These are phyloP conservation scores for Achlya hypogyna DNA, from an alignment of 352 stramenopile genomes.

Conservation along the genomic window DNA sequence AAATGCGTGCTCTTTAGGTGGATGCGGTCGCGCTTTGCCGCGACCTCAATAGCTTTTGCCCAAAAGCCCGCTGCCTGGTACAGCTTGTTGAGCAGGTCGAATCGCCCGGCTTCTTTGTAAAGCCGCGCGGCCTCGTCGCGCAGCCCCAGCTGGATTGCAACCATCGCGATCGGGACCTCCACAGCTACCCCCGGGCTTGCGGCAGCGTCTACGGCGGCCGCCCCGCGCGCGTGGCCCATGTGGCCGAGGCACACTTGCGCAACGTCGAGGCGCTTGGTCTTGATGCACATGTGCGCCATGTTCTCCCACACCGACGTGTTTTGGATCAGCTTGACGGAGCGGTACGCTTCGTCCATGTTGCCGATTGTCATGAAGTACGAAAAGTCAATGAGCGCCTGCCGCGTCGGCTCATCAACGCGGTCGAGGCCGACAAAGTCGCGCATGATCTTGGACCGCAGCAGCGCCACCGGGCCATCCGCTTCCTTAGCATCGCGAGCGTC, in stretches of 20 bases:
- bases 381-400: slow-evolving; percentile 89
- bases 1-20: slow-evolving; percentile 89
- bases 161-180: slow-evolving; percentile 82
- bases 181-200: slow-evolving; percentile 28
- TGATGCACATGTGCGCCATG: slow-evolving; percentile 95
- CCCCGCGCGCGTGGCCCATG: slow-evolving; percentile 88
- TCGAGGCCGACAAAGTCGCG: slow-evolving; percentile 89
- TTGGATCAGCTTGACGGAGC: slow-evolving; percentile 88
- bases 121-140: slow-evolving; percentile 86
- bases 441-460: slow-evolving; percentile 81
- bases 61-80: slow-evolving; percentile 88
- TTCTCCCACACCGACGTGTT: slow-evolving; percentile 92
- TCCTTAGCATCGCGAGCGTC: slow-evolving; percentile 24
- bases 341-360: slow-evolving; percentile 94
- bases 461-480: slow-evolving; percentile 25
- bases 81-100: slow-evolving; percentile 88
- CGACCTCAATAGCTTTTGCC: slow-evolving; percentile 85
- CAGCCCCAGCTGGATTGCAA: slow-evolving; percentile 89
- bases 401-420: slow-evolving; percentile 78
- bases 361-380: slow-evolving; percentile 92
- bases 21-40: slow-evolving; percentile 83
- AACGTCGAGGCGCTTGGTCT: slow-evolving; percentile 91
- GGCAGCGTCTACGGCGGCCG: slow-evolving; percentile 77
- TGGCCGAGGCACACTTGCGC: slow-evolving; percentile 91
- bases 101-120: slow-evolving; percentile 86